Base-by-base conservation (phyloP, 2,329 filamentous ascomycete genomes). In the Hymenoscyphus repandus region DNA sequence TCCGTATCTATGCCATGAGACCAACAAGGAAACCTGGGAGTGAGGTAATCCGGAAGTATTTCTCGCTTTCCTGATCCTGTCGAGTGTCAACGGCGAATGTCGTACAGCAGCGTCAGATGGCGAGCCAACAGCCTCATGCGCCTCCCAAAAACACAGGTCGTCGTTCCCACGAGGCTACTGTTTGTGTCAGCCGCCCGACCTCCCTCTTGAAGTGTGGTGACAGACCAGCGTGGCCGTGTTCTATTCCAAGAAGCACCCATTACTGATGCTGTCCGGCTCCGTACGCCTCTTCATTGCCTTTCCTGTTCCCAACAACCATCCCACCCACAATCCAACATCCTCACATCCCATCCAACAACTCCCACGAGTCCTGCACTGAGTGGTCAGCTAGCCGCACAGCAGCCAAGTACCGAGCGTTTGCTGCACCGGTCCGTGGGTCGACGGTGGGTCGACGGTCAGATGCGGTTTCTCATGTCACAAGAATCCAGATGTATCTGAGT, bases 351-450 rank as follows among this genome's bases (percentile, higher is more conserved):
- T 45, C 54, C 56, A 43, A 9, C 39, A 7, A 7, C 15, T 10
- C 39, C 39, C 39, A 42, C 39, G 39, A 43, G 40, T 43, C 40
- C 40, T 30, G 40, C 40, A 11, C 12, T 43, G 10, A 13, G 38
- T 17, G 34, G 18, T n/a, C 18, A 40, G 38, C 38, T 18, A 40
- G 34, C 40, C 40, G 22, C 22, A 27, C 20, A 3, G 42, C 45
- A 50, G 47, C 50, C 56, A 59, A 61, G 54, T 64, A 59, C 62
- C 58, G 57, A 61, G 45, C 54, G 57, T 34, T 34, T 53, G 46
- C 57, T 62, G 62, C 62, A 64, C 54, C 52, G 46, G 58, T 60
- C 62, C 62, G 62, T 62, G 55, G 49, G 55, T 54, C 45, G 38
- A 58, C 51, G 56, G 61, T 63, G n/a, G n/a, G n/a, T n/a, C n/a